phyloP scores from a whole-genome alignment of 2,329 filamentous ascomycete species.

The Aureobasidium sp. region DNA sequence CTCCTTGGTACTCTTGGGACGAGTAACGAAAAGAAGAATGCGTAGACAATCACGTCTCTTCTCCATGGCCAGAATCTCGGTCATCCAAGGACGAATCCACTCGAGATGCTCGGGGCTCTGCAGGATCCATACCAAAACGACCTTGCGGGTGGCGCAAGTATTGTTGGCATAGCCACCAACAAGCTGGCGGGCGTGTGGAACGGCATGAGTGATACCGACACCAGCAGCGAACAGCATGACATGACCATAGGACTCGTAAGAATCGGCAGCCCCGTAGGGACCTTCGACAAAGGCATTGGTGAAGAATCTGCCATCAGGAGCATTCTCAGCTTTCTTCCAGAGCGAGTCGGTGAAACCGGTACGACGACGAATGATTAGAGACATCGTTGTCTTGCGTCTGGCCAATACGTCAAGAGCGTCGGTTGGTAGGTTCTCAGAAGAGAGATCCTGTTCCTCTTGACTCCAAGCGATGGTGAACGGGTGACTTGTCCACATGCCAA shows the following conservation, averaged over 20 bases:
- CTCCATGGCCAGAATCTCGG: conserved; percentile 72
- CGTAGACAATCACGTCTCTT: conserved; percentile 73
- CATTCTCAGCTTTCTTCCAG: conserved; percentile 58
- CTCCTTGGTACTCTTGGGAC: conserved; percentile 75
- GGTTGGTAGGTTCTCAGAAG: conserved; percentile 41
- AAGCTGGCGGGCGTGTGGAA: conserved; percentile 73
- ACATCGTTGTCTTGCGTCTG: conserved; percentile 51
- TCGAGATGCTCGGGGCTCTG: conserved; percentile 83
- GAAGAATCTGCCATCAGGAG: conserved; percentile 48
- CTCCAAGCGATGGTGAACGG: conserved; percentile 76
- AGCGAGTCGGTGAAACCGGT: conserved; percentile 82
- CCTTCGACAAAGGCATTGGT: conserved; percentile 67
- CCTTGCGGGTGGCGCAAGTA: conserved; percentile 69
- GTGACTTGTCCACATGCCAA: conserved; percentile 68
- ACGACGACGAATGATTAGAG: conserved; percentile 79
- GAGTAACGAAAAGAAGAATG: conserved; percentile 84
- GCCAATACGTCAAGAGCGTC: conserved; percentile 46
- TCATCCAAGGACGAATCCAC: conserved; percentile 92
- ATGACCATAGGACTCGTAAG: conserved; percentile 86
- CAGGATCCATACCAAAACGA: conserved; percentile 88
- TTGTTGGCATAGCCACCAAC: conserved; percentile 52
- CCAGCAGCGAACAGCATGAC: conserved; percentile 85
- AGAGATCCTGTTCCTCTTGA: conserved; percentile 48
- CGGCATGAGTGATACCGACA: conserved; percentile 90
- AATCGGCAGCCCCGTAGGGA: conserved; percentile 46